Base-by-base conservation (phyloP, 2,329 filamentous ascomycete species). In the Cladosporium cucumerinum region DNA sequence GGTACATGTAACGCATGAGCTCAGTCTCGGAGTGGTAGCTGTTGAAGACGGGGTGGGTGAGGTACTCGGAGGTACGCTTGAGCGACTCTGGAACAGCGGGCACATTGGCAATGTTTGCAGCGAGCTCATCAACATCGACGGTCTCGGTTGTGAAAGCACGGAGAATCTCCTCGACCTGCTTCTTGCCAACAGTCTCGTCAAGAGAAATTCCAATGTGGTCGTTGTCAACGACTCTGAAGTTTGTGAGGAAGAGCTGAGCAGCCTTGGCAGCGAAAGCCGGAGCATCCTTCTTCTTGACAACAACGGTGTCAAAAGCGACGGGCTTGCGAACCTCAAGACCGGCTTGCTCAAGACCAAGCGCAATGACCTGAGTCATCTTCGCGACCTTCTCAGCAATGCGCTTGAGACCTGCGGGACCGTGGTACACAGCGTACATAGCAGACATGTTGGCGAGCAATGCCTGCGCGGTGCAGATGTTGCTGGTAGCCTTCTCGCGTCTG, bases 391-490 rank as follows among this genome's bases (percentile, higher is more conserved):
- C 86, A 0, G 94, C 93, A 75, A 97, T 97, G 16, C 87, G 85
- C 78, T 88, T 92, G 59, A 98, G 81, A 21, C 93, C 93, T 62
- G 87, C 79, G 0, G 94, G 94, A 3, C 94, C 94, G 76, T 98
- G 94, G 78, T 97, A 98, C 62, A 97, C 84, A 61, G 93, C 93
- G 75, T 97, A 98, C 81, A 97, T 89, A 63, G 93, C 92, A 71
- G 88, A 94, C 92, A 97, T 97, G 78, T 98, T 98, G 43, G 94
- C 94, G 60, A 97, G 83, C 28, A 98, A 82, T 10, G 94, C 94
- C 79, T 98, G 94, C 1, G 94, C 93, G 1, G 94, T 98, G 81
- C 94, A 98, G 66, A 97, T 93, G 75, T 98, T 98, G 82, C 93
- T 97, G 1, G 94, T 98, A 1, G 94, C 94, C 84, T 97, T 97